phyloP scores from a whole-genome alignment of 1,284 basidiomycete species.

The Caloboletus firmus region DNA sequence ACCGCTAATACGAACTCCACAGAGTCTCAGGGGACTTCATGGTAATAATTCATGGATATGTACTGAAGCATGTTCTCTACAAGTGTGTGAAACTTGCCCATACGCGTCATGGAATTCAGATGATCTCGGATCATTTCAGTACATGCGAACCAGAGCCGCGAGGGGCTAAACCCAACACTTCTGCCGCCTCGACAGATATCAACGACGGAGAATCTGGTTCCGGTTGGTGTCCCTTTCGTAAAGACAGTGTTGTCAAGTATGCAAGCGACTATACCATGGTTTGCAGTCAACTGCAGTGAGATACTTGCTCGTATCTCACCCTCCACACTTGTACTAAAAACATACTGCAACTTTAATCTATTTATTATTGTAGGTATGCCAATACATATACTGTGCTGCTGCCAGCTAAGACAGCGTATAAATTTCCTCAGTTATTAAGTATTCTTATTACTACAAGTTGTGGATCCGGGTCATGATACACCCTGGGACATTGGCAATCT shows the following conservation, averaged over 20 bases:
- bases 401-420: too few species aligned
- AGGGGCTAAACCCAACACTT: background rate
- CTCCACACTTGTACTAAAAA: background rate
- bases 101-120: background rate
- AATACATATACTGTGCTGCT: too few species aligned
- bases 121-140: background rate
- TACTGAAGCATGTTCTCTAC: background rate
- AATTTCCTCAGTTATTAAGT: too few species aligned
- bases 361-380: background rate
- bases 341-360: background rate
- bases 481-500: too few species aligned
- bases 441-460: background rate
- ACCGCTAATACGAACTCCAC: constrained; percentile 3
- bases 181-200: background rate
- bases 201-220: background rate
- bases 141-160: background rate
- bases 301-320: background rate
- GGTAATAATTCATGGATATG: background rate
- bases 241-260: background rate
- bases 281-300: background rate
- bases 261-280: too few species aligned
- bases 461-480: too few species aligned
- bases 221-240: background rate
- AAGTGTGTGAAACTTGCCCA: background rate
- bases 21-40: background rate